Conservation (phyloP, 768 basidiomycete species). For the Panaeolus cyanescens region DNA sequence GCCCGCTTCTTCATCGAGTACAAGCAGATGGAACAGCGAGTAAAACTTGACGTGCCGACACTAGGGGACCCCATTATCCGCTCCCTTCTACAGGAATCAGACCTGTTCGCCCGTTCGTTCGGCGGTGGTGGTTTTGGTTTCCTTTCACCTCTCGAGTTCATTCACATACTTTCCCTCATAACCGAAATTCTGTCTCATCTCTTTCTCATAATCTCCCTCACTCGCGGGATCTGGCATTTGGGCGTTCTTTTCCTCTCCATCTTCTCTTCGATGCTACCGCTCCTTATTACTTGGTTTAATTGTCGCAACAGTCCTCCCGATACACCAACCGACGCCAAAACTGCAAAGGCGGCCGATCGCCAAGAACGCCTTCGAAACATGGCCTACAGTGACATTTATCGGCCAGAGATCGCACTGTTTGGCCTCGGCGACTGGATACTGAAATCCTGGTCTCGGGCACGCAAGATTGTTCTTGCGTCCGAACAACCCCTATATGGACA, state of each 20-base stretch:
- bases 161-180: conserved; percentile 69
- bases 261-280: conserved; percentile 59
- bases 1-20: conserved; percentile 77
- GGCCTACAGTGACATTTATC: conserved; percentile 72
- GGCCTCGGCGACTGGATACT: conserved; percentile 87
- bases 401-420: conserved; percentile 83
- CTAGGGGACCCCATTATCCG: conserved; percentile 72
- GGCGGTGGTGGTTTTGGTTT: conserved; percentile 77
- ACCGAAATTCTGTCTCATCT: conserved; percentile 75
- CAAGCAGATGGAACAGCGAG: conserved; percentile 75
- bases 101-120: conserved; percentile 83
- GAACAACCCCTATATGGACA: conserved; percentile 46
- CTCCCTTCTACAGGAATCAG: conserved; percentile 84
- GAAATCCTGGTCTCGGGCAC: conserved; percentile 70
- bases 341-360: conserved; percentile 65
- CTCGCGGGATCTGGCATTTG: conserved; percentile 55
- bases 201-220: conserved; percentile 67
- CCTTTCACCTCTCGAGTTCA: conserved; percentile 77
- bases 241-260: conserved; percentile 63
- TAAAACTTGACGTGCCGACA: conserved; percentile 78
- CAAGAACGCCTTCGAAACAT: conserved; percentile 77
- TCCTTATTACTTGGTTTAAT: conserved; percentile 54
- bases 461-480: conserved; percentile 58
- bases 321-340: conserved; percentile 48
- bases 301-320: conserved; percentile 44